Conservation (phyloP, 306 rosid species). For the Alnus rubra region DNA sequence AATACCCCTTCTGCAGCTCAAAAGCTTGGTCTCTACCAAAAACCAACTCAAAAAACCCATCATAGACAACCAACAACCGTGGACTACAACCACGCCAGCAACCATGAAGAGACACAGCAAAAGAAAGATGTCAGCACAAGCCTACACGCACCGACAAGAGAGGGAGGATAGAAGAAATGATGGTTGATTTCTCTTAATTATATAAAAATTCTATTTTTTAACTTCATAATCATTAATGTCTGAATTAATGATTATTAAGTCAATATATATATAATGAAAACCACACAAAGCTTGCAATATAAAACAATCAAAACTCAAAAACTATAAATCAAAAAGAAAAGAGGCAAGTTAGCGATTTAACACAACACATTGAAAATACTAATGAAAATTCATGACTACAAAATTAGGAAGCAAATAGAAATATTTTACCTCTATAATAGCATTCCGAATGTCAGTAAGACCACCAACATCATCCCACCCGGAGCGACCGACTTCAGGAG, state of each 20-base stretch:
- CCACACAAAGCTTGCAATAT: background rate
- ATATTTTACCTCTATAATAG: slow-evolving; percentile 71
- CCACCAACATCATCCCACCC: slow-evolving; percentile 99
- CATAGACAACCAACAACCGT: too few relatives aligned
- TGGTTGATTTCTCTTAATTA: too few relatives aligned
- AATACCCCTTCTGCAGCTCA: too few relatives aligned
- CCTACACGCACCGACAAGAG: too few relatives aligned
- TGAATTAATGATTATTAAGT: background rate
- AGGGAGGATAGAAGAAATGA: too few relatives aligned
- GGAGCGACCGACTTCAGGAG: slow-evolving; percentile 74
- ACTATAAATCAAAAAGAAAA: background rate
- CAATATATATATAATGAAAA: background rate
- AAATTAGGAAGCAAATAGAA: background rate
- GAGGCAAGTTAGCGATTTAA: background rate
- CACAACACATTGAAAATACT: background rate
- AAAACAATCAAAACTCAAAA: background rate
- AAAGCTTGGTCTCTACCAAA: too few relatives aligned
- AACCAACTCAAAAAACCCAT: too few relatives aligned
- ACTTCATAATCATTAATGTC: too few relatives aligned
- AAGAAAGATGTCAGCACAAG: too few relatives aligned
- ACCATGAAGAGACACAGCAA: too few relatives aligned
- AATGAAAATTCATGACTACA: background rate
- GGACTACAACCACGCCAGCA: too few relatives aligned
- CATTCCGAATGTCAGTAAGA: slow-evolving; percentile 73
- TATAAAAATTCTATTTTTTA: too few relatives aligned